Percentiles rank a stretch among this genome's conserved stretches.
These are phyloP conservation scores for Citeromyces hawaiiensis DNA, from an alignment of 1,139 yeast species.

Conservation along the genomic window DNA sequence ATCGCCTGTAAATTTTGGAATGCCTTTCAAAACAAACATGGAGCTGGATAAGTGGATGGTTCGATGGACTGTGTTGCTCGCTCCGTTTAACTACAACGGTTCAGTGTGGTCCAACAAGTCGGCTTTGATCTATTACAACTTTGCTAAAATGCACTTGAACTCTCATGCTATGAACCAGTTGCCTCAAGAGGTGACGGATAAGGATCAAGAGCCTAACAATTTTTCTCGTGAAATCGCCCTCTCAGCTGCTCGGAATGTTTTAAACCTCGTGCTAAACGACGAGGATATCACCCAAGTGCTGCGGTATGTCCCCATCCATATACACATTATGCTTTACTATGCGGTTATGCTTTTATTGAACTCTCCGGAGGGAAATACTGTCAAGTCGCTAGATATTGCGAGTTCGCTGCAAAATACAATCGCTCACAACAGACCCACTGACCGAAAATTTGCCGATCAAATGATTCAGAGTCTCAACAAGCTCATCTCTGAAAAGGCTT, in stretches of 20 bases:
- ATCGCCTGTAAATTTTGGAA: constrained; percentile 48
- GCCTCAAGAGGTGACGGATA: constrained; percentile 11
- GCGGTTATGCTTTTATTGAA: constrained; percentile 46
- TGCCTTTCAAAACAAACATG: constrained; percentile 54
- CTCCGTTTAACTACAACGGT: constrained; percentile 40
- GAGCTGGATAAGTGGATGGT: constrained; percentile 74
- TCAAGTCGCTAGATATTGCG: constrained; percentile 14
- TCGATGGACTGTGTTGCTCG: constrained; percentile 59
- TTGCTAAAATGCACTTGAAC: constrained; percentile 65
- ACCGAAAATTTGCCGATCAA: constrained; percentile 35
- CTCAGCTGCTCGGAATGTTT: constrained; percentile 51
- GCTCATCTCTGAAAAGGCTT: constrained; percentile 26
- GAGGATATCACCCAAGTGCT: constrained; percentile 43
- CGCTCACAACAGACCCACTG: constrained; percentile 35
- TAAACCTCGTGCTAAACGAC: constrained; percentile 46
- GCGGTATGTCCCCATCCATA: constrained; percentile 57
- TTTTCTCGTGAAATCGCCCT: constrained; percentile 34
- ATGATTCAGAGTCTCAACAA: constrained; percentile 31
- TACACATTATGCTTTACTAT: constrained; percentile 58
- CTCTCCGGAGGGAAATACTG: constrained; percentile 22
- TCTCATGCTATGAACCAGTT: constrained; percentile 38
- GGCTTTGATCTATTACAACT: constrained; percentile 56
- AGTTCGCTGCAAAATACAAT: constrained; percentile 27
- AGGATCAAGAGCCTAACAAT: constrained; percentile 7
- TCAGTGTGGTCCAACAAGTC: constrained; percentile 65